Evolutionary conservation across 176 grass and related monocot genomes (phyloP).

Genomic region (Ananas comosus): DNA sequence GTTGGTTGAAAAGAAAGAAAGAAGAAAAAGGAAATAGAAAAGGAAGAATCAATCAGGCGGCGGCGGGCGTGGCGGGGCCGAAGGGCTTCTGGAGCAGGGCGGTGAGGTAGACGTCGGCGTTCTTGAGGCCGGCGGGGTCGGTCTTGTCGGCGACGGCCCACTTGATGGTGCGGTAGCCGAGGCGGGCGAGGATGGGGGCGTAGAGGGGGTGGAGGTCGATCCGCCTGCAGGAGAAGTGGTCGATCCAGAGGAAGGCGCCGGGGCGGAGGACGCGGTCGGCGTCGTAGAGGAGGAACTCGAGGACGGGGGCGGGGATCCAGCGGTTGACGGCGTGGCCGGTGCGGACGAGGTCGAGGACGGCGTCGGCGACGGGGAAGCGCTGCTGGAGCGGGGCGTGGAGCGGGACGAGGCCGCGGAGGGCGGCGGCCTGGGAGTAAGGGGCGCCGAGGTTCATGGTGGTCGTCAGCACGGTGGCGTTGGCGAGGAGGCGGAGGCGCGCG

Average conservation of each 20-base stretch:
- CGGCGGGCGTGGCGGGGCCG: neutral
- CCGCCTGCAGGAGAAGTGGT: constrained; percentile 80
- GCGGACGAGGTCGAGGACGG: constrained; percentile 68
- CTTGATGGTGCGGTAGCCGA: constrained; percentile 71
- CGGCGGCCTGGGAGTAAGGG: constrained; percentile 75
- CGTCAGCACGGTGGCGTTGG: constrained; percentile 73
- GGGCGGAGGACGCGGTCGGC: constrained; percentile 67
- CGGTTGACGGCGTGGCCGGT: constrained; percentile 89
- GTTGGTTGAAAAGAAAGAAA: too few species aligned
- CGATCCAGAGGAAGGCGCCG: constrained; percentile 76
- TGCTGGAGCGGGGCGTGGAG: constrained; percentile 83
- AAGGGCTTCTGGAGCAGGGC: constrained; percentile 80
- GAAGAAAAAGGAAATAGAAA: neutral
- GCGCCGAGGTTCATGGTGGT: constrained; percentile 78
- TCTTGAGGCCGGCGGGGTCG: constrained; percentile 14
- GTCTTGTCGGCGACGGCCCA: constrained; percentile 65
- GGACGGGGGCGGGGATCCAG: constrained; percentile 65
- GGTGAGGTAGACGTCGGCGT: constrained; percentile 59
- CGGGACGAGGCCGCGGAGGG: constrained; percentile 61
- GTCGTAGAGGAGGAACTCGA: constrained; percentile 92
- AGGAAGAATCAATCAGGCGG: neutral
- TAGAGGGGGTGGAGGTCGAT: constrained; percentile 52
- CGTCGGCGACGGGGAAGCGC: constrained; percentile 69
- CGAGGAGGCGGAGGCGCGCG: constrained; percentile 47
- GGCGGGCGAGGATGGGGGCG: constrained; percentile 36